Evolutionary conservation across 345 rosid genomes (phyloP).

Genomic region (Eucalyptus curtisii): DNA sequence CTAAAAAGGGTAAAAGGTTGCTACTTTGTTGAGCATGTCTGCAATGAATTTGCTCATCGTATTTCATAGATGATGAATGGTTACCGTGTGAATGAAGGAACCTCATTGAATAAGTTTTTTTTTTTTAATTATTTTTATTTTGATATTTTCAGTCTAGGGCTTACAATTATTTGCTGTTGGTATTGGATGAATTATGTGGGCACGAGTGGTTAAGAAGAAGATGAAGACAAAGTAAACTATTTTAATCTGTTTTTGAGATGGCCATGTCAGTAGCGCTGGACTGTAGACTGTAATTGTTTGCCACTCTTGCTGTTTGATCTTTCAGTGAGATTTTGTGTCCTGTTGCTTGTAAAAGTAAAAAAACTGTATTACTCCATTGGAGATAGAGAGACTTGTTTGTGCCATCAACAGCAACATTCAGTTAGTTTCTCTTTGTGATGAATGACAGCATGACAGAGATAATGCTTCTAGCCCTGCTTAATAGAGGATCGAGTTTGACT

Average conservation of each 20-base stretch:
- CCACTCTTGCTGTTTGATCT: neutral
- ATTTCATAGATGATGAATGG: neutral
- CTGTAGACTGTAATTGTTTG: neutral
- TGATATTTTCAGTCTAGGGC: neutral
- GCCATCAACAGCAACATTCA: neutral
- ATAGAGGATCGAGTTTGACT: neutral
- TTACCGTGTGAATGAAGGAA: neutral
- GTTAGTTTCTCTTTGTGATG: neutral
- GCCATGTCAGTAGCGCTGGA: neutral
- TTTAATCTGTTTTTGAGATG: neutral
- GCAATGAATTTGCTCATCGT: neutral
- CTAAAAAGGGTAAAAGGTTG: neutral
- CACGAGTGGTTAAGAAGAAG: neutral
- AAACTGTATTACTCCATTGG: neutral
- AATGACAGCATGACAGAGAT: neutral
- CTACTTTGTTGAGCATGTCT: neutral
- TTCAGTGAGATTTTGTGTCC: neutral
- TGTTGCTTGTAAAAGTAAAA: neutral
- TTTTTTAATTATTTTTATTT: neutral
- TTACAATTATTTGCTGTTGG: neutral
- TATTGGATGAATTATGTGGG: neutral
- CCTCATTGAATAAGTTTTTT: neutral
- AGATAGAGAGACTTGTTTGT: neutral
- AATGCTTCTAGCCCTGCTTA: neutral
- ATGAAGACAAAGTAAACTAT: neutral